Evolutionary conservation across 2,329 filamentous ascomycete genomes (phyloP).

Genomic region (Fusarium mexicanum): DNA sequence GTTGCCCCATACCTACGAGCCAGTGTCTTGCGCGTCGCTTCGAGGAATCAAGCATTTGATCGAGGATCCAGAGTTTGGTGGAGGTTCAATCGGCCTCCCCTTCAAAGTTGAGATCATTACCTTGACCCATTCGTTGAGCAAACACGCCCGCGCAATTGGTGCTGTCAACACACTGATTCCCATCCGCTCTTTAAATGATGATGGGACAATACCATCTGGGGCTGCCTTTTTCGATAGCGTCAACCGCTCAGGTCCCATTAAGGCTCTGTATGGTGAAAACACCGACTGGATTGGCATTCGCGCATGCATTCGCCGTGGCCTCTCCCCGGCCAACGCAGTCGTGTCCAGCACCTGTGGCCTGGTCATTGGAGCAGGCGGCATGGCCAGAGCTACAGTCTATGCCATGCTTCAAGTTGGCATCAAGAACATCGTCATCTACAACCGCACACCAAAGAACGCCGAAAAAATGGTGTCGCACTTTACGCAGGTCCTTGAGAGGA

Average conservation of each 20-base stretch:
- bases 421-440: slow-evolving; percentile 78
- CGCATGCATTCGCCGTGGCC: slow-evolving; percentile 75
- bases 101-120: slow-evolving; percentile 80
- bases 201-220: slow-evolving; percentile 66
- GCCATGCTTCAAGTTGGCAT: slow-evolving; percentile 82
- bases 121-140: slow-evolving; percentile 74
- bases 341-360: slow-evolving; percentile 65
- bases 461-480: slow-evolving; percentile 76
- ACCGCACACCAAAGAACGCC: slow-evolving; percentile 74
- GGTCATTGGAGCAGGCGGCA: slow-evolving; percentile 74
- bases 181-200: slow-evolving; percentile 67
- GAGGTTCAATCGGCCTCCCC: slow-evolving; percentile 75
- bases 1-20: slow-evolving; percentile 74
- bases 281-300: slow-evolving; percentile 85
- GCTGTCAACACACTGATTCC: slow-evolving; percentile 82
- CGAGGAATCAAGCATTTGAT: slow-evolving; percentile 71
- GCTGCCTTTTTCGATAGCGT: slow-evolving; percentile 60
- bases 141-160: slow-evolving; percentile 78
- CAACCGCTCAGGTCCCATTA: slow-evolving; percentile 72
- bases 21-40: slow-evolving; percentile 69
- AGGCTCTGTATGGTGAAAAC: slow-evolving; percentile 79
- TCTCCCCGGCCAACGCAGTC: slow-evolving; percentile 77
- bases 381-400: slow-evolving; percentile 82
- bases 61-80: slow-evolving; percentile 74
- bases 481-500: slow-evolving; percentile 61